phyloP scores from a whole-genome alignment of 805 yeast genomes.

The Alloascoidea africana region DNA sequence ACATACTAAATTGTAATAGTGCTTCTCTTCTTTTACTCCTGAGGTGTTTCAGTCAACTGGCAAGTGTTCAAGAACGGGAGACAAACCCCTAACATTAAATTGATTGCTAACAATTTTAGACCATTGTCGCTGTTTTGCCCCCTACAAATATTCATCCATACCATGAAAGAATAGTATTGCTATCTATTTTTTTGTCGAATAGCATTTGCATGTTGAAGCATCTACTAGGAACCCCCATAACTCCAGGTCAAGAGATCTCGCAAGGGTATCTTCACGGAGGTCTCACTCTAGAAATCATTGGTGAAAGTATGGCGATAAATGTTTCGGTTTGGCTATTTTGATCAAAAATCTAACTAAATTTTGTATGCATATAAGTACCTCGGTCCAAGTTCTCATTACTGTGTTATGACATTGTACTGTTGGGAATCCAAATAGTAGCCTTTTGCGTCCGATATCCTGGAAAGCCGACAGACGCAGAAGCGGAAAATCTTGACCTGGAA shows the following conservation, averaged over 20 bases:
- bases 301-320: neutral
- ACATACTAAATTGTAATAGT: too few species aligned
- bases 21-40: too few species aligned
- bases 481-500: too few species aligned
- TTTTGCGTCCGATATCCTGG: neutral
- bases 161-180: neutral
- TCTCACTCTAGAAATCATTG: neutral
- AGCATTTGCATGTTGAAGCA: neutral
- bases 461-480: neutral
- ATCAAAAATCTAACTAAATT: too few species aligned
- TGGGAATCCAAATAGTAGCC: neutral
- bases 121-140: too few species aligned
- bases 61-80: too few species aligned
- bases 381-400: too few species aligned
- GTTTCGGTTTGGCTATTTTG: too few species aligned
- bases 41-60: too few species aligned
- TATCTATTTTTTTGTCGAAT: neutral
- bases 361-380: too few species aligned
- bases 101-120: too few species aligned
- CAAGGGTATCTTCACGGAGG: constrained; percentile 1
- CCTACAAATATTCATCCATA: neutral
- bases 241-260: neutral
- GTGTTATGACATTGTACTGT: neutral
- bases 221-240: neutral
- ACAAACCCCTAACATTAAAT: too few species aligned